Evolutionary conservation across 177 flowering plant genomes (phyloP).

Genomic region (Vitis hybrid): DNA sequence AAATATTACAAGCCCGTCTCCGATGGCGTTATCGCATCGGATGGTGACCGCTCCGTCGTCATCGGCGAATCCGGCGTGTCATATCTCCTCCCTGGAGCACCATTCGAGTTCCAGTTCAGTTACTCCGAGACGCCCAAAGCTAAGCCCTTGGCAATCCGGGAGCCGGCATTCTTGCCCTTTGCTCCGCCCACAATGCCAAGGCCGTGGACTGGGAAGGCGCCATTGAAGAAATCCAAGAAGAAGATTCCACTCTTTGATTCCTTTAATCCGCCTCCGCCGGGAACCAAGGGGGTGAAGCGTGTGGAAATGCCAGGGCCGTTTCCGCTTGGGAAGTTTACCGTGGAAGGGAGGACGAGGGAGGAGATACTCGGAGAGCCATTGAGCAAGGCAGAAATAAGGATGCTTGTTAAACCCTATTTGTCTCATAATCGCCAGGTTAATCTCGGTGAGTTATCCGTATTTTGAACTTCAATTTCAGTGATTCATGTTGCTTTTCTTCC

Average conservation of each 20-base stretch:
- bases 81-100: conserved; percentile 86
- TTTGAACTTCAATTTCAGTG: not conserved
- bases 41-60: conserved; percentile 65
- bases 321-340: conserved; percentile 42
- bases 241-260: conserved; percentile 70
- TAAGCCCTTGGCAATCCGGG: conserved; percentile 80
- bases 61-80: conserved; percentile 84
- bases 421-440: conserved; percentile 81
- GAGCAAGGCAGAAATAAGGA: conserved; percentile 52
- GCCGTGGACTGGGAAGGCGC: conserved; percentile 98
- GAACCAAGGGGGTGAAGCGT: conserved; percentile 37
- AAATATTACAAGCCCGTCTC: conserved; percentile 75
- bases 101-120: conserved; percentile 91
- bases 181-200: conserved; percentile 87
- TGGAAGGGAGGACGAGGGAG: conserved; percentile 50
- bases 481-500: not conserved
- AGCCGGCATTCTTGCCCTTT: conserved; percentile 90
- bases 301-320: conserved; percentile 60
- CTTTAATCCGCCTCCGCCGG: conserved; percentile 39
- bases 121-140: conserved; percentile 91
- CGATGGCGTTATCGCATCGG: conserved; percentile 48
- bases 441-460: conserved; percentile 57
- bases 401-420: conserved; percentile 55
- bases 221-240: conserved; percentile 49
- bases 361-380: conserved; percentile 81